A percentile compares a stretch with the other conserved stretches of the same genome.
Conservation (phyloP, 164 flowering plant genomes). For the Magnolia sinica region DNA sequence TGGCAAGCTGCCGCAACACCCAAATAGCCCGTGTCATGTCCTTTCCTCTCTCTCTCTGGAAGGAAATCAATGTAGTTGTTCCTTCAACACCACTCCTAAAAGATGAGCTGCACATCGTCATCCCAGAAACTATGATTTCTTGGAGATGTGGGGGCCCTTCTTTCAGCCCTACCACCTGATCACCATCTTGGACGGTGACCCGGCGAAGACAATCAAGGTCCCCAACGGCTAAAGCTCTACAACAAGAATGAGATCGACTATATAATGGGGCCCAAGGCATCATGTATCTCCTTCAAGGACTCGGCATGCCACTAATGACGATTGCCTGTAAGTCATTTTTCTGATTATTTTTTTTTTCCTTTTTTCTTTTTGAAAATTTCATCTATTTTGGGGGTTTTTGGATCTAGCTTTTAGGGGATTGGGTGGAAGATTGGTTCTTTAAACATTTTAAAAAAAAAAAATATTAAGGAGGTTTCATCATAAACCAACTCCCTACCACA, state of each 20-base stretch:
- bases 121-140: slow-evolving; percentile 72
- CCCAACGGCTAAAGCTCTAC: slow-evolving; percentile 80
- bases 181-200: slow-evolving; percentile 84
- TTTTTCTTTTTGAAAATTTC: background rate
- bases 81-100: slow-evolving; percentile 48
- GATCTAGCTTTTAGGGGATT: slow-evolving; percentile 1
- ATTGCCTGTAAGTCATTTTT: slow-evolving; percentile 63
- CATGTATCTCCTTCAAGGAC: slow-evolving; percentile 80
- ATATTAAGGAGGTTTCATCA: too few relatives aligned
- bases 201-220: slow-evolving; percentile 54
- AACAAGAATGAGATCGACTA: slow-evolving; percentile 66
- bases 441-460: background rate
- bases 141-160: slow-evolving; percentile 89
- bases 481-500: too few relatives aligned
- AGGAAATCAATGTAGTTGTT: slow-evolving; percentile 6
- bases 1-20: too few relatives aligned
- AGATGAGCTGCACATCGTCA: slow-evolving; percentile 80
- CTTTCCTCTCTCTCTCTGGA: background rate
- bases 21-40: too few relatives aligned
- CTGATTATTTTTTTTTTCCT: too few relatives aligned
- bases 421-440: background rate
- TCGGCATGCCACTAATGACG: slow-evolving; percentile 74
- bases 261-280: slow-evolving; percentile 72
- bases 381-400: slow-evolving; percentile 5
- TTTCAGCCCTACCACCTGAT: slow-evolving; percentile 71